phyloP scores from a whole-genome alignment of 2,329 filamentous ascomycete species.

The Proliferodiscus dingleyae region DNA sequence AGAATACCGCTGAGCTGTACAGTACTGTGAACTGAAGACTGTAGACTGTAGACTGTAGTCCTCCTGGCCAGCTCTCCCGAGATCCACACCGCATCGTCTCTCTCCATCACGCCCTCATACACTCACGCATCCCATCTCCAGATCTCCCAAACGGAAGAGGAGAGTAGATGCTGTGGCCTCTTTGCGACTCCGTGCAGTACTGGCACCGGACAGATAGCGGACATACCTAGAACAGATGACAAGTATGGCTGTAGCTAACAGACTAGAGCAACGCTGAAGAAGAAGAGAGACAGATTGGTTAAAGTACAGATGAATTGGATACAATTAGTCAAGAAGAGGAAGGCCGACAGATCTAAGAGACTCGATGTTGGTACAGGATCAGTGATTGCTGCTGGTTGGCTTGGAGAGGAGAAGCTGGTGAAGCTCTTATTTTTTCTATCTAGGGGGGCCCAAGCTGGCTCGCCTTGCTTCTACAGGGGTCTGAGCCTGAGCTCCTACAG shows the following conservation, averaged over 20 bases:
- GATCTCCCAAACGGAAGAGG: background rate
- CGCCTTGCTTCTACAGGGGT: too few species aligned
- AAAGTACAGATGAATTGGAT: constrained; percentile 20
- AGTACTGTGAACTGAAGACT: too few species aligned
- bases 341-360: constrained; percentile 8
- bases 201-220: background rate
- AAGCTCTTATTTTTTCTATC: constrained; percentile 13
- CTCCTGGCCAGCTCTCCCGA: background rate
- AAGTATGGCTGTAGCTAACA: too few species aligned
- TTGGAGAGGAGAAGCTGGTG: too few species aligned
- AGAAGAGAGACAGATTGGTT: too few species aligned
- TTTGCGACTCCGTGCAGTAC: background rate
- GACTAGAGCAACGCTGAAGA: too few species aligned
- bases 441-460: constrained; percentile 7
- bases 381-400: constrained; percentile 2
- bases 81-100: constrained; percentile 10
- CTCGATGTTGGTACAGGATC: constrained; percentile 17
- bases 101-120: background rate
- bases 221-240: too few species aligned
- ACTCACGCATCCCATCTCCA: background rate
- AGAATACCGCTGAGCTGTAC: too few species aligned
- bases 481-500: too few species aligned
- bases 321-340: constrained; percentile 14
- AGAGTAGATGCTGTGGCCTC: background rate
- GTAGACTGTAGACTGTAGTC: background rate